Conservation (phyloP, 2,329 filamentous ascomycete genomes). For the Arthrinium phaeospermum region DNA sequence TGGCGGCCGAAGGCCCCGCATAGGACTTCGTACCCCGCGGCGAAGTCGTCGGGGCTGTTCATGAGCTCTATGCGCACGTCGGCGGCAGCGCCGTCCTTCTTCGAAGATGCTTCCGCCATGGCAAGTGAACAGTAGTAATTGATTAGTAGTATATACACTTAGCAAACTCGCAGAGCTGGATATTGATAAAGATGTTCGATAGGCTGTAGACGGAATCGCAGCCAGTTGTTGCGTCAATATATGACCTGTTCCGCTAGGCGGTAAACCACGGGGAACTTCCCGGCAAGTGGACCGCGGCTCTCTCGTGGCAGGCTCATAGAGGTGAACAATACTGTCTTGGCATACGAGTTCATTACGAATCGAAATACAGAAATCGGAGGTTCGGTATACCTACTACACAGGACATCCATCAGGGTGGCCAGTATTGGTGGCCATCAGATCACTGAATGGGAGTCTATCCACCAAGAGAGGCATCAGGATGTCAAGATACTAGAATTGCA, state of each 20-base stretch:
- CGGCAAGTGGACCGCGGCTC: not conserved
- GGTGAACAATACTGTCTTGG: not conserved
- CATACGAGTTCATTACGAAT: not conserved
- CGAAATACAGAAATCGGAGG: not conserved
- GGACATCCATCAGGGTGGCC: not conserved
- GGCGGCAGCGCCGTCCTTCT: not conserved
- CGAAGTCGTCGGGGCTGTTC: slow-evolving; percentile 29
- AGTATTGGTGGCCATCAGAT: too few species aligned
- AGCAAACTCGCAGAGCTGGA: not conserved
- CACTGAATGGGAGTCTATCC: too few species aligned
- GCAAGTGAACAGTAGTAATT: too few species aligned
- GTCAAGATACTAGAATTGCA: too few species aligned
- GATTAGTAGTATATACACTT: not conserved
- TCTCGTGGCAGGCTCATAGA: not conserved
- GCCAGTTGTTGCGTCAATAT: not conserved
- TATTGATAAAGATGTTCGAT: not conserved
- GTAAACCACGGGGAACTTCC: not conserved
- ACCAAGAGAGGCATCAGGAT: too few species aligned
- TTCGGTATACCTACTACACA: not conserved
- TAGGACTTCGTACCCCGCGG: slow-evolving; percentile 37
- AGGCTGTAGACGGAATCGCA: not conserved
- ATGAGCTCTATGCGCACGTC: slow-evolving; percentile 33
- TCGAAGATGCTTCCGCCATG: not conserved
- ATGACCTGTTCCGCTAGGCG: not conserved
- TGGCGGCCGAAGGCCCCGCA: slow-evolving; percentile 56